Evolutionary conservation across 2,329 filamentous ascomycete genomes (phyloP), one percentile per base, ranked within the genome.

Genomic region (Fusarium hainanense): DNA sequence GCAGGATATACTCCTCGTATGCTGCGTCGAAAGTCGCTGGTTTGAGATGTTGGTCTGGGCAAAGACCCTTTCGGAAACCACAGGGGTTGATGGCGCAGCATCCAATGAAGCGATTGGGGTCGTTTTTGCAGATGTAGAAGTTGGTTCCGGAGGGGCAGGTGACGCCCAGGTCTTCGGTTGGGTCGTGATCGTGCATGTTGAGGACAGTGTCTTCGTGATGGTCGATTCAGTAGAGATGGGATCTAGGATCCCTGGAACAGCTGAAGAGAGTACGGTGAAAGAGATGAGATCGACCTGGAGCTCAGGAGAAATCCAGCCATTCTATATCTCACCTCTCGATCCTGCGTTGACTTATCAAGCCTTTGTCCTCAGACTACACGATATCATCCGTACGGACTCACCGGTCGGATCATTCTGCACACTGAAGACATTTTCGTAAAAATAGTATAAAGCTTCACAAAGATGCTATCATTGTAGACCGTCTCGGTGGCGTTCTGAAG

Each of bases 21-120:
- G 64, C 54, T 1, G 55, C 25, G 23, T 75, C 64, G 52, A 81
- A 82, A 7, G 76, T 77, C 11, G 77, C 64, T 2, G 73, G 42
- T 13, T 50, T 57, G 21, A 81, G 58, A 12, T 66, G 43, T 3
- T 63, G 30, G 28, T 71, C 71, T 3, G 69, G 65, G 14, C 71
- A 75, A 28, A 65, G 46, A 1, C 71, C 72, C 16, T 69, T 68
- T 41, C 54, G 54, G 12, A 42, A 40, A 14, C 63, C 52, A 46
- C 81, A 82, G 1, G 81, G 78, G 58, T 80, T 74, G 27, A 63
- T 69, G 13, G 62, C 69, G 49, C 82, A 84, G 66, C 82, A 84
- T 14, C 82, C 82, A 42, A 84, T 57, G 68, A 83, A 84, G 30
- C 77, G 77, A 5, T 61, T 41, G 1, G 68, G 65, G 32, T 75